These are phyloP conservation scores for Metarhizium sp. DNA, from an alignment of 2,329 filamentous ascomycete genomes.

Conservation along the genomic window DNA sequence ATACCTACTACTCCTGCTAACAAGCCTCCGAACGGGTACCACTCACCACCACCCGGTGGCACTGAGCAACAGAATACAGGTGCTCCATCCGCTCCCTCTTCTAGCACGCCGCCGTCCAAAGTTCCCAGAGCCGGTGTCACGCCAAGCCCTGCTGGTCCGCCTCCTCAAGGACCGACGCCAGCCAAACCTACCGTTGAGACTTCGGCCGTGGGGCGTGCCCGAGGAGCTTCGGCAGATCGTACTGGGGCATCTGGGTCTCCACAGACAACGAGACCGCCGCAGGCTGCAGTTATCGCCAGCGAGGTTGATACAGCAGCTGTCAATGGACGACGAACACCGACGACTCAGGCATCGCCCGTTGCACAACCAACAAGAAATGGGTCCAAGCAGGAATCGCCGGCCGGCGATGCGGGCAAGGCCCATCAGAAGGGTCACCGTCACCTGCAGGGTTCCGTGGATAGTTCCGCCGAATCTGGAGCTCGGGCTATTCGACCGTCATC, in stretches of 20 bases:
- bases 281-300: conserved; percentile 32
- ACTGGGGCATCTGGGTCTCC: conserved; percentile 28
- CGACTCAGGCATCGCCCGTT: conserved; percentile 37
- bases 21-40: conserved; percentile 31
- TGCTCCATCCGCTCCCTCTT: conserved; percentile 7
- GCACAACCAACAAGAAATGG: conserved; percentile 31
- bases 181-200: conserved; percentile 34
- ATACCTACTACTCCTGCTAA: conserved; percentile 16
- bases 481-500: conserved; percentile 42
- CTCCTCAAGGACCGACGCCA: conserved; percentile 45
- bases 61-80: conserved; percentile 26
- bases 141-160: conserved; percentile 37
- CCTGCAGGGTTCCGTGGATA: conserved; percentile 60
- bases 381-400: conserved; percentile 26
- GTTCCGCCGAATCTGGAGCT: conserved; percentile 47
- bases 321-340: conserved; percentile 58
- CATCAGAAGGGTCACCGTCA: conserved; percentile 27
- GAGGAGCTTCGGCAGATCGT: conserved; percentile 42
- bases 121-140: conserved; percentile 18
- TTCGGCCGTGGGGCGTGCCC: conserved; percentile 30
- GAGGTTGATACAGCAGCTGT: conserved; percentile 38
- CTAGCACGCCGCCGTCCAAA: conserved; percentile 25
- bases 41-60: conserved; percentile 27
- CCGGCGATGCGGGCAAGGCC: conserved; percentile 21
- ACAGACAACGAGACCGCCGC: conserved; percentile 8